Conservation (phyloP, 1,139 yeast genomes). For the Hyphopichia burtonii region DNA sequence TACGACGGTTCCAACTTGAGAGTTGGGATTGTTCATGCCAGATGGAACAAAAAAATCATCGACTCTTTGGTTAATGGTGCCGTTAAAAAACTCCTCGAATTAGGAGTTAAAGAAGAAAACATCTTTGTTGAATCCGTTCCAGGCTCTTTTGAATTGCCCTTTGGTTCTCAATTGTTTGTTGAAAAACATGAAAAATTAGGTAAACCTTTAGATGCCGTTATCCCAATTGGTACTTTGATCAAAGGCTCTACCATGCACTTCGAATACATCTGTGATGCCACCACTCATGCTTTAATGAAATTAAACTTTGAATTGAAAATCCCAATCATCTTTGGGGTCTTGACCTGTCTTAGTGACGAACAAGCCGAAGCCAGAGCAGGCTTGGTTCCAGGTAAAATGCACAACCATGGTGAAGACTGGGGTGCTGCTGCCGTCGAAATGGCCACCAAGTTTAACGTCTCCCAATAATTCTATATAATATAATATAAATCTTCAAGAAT, state of each 20-base stretch:
- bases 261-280: conserved; percentile 92
- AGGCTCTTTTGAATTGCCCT: conserved; percentile 92
- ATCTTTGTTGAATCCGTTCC: conserved; percentile 85
- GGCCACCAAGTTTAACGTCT: conserved; percentile 52
- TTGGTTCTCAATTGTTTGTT: conserved; percentile 59
- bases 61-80: conserved; percentile 83
- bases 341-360: conserved; percentile 90
- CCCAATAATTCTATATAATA: not conserved
- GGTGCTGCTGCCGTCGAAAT: conserved; percentile 99
- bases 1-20: conserved; percentile 70
- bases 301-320: conserved; percentile 66
- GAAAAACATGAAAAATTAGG: conserved; percentile 45
- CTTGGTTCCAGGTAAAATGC: conserved; percentile 68
- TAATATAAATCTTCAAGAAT: no score
- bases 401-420: conserved; percentile 98
- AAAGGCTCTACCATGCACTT: conserved; percentile 98
- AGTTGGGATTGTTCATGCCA: conserved; percentile 88
- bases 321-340: conserved; percentile 90
- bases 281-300: conserved; percentile 81
- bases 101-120: conserved; percentile 75
- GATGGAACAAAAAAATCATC: conserved; percentile 85
- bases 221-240: conserved; percentile 91
- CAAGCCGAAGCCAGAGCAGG: conserved; percentile 96
- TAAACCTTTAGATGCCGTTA: conserved; percentile 73
- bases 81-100: conserved; percentile 50